Base-by-base conservation (phyloP, 2,329 filamentous ascomycete species). In the Huntiella omanensis region DNA sequence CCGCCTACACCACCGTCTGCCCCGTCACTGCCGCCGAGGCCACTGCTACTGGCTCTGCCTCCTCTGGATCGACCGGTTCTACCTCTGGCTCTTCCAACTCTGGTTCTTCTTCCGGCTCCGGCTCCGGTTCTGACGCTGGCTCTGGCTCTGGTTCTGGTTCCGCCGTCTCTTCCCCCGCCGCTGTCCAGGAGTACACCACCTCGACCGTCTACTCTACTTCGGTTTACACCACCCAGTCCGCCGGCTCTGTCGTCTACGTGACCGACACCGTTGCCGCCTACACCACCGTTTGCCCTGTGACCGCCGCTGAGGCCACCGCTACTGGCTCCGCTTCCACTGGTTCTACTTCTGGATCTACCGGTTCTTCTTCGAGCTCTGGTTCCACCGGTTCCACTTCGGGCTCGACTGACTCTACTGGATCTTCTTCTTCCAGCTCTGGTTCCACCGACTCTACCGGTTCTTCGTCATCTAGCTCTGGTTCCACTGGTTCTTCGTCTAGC, bases 201-300 rank as follows among this genome's bases (percentile, higher is more conserved):
- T 43, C 40, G 11, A 48, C 46, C 13, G 34, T 48, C 5, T 43
- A 44, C 40, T 33, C 33, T n/a, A 48, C 46, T 15, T 34, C 34
- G 22, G 6, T 44, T n/a, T 41, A 22, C 40, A 43, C 34, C 22
- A 42, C 33, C 12, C 15, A 39, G 19, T 42, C 33, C 4, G 66
- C 62, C 47, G 57, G 61, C 38, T 49, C 54, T 43, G 57, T 56
- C 45, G 50, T 55, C 45, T 53, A 60, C 42, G 57, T 62, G 50
- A 66, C 64, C 48, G 55, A 64, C 53, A 62, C 60, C 33, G 54
- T 64, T 40, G 55, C 57, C 34, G 55, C 65, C 50, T 63, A 60
- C 50, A 60, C 59, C 51, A 62, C 59, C 33, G 59, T 69, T 52
- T 69, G 67, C 61, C 66, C 68, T 50, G 60, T 68, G 49, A 53